These are phyloP conservation scores for Trichoderma parareesei DNA, from an alignment of 495 filamentous ascomycete genomes.

Conservation along the genomic window DNA sequence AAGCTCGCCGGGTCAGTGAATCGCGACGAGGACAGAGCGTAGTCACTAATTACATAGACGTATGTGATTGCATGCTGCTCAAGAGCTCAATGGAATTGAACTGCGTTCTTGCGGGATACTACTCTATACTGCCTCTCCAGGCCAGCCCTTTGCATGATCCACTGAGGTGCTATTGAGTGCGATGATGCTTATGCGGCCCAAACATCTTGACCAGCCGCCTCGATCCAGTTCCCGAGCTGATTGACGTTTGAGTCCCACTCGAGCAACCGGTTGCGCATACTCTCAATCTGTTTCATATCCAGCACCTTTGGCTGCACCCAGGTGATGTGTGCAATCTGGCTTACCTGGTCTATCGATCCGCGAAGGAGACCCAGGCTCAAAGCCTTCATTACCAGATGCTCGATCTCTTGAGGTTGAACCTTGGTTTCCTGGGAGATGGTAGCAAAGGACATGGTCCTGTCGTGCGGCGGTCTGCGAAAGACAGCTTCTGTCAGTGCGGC, in stretches of 20 bases:
- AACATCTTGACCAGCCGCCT: slow-evolving; percentile 78
- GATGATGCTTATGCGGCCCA: slow-evolving; percentile 59
- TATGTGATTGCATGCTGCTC: too few relatives aligned
- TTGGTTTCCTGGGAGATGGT: slow-evolving; percentile 89
- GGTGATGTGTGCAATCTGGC: slow-evolving; percentile 84
- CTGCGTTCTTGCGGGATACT: not conserved
- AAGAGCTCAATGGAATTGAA: too few relatives aligned
- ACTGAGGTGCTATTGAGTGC: not conserved
- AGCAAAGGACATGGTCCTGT: slow-evolving; percentile 83
- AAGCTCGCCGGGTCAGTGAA: too few relatives aligned
- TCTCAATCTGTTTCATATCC: slow-evolving; percentile 91
- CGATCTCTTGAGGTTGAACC: slow-evolving; percentile 81
- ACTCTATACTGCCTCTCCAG: not conserved
- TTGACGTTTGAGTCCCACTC: slow-evolving; percentile 97
- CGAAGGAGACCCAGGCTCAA: slow-evolving; percentile 81
- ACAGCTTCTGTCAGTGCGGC: slow-evolving; percentile 93
- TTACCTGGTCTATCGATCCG: slow-evolving; percentile 95
- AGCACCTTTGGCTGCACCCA: slow-evolving; percentile 99
- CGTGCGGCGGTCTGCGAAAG: slow-evolving; percentile 90
- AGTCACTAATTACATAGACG: too few relatives aligned
- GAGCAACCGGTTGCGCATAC: slow-evolving; percentile 76
- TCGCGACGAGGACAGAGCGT: too few relatives aligned
- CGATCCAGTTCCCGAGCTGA: slow-evolving; percentile 90
- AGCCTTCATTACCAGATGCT: slow-evolving; percentile 98
- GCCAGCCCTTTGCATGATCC: not conserved